These are phyloP conservation scores for Colletotrichum endophyticum DNA, from an alignment of 2,329 filamentous ascomycete genomes.

Conservation along the genomic window DNA sequence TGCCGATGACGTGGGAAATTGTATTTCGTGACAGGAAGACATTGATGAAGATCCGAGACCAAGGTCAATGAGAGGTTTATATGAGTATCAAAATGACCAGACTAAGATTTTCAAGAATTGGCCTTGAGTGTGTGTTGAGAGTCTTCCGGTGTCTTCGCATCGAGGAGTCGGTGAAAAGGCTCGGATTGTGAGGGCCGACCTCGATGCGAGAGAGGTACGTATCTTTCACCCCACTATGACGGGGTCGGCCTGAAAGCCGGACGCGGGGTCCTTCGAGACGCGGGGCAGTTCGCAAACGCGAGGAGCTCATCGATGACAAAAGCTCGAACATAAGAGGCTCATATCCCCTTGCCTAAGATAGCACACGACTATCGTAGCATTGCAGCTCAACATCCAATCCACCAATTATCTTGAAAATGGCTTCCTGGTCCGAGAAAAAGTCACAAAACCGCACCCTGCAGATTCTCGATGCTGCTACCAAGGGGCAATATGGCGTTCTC, in stretches of 20 bases:
- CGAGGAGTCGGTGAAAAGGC: background rate
- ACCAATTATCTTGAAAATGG: background rate
- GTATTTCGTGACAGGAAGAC: background rate
- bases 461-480: slow-evolving; percentile 56
- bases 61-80: no score
- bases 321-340: background rate
- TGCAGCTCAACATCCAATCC: no score
- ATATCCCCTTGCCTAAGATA: background rate
- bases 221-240: background rate
- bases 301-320: background rate
- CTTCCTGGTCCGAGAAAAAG: slow-evolving; percentile 8
- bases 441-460: slow-evolving; percentile 10
- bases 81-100: no score
- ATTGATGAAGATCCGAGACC: background rate
- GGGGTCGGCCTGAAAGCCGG: background rate
- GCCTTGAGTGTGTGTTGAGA: background rate
- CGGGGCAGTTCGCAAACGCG: background rate
- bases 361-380: background rate
- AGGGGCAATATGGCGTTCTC: slow-evolving; percentile 59
- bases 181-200: background rate
- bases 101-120: background rate
- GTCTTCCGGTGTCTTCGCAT: background rate
- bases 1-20: background rate
- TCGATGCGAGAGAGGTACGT: background rate
- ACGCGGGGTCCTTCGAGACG: background rate